Percentiles rank a stretch among this genome's conserved stretches.
Conservation (phyloP, 139 green algal genomes). For the Dunaliella sp. region DNA sequence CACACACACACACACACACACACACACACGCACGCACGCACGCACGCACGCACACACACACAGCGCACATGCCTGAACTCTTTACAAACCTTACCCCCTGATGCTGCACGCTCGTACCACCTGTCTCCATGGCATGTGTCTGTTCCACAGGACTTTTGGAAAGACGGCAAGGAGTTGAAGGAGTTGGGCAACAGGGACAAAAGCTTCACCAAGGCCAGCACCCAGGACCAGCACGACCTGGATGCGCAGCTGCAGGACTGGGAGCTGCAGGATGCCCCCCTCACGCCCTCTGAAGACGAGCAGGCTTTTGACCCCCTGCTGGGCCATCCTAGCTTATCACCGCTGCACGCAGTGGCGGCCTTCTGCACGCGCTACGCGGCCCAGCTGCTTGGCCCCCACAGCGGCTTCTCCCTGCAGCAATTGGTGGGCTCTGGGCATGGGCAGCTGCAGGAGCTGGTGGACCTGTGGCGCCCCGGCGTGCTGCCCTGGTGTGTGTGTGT, state of each 20-base stretch:
- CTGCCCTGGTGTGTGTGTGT: background rate
- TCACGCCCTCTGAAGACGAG: background rate
- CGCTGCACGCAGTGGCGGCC: background rate
- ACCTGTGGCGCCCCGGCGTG: background rate
- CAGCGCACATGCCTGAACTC: no score
- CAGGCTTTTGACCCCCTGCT: background rate
- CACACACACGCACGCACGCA: no score
- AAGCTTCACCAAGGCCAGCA: background rate
- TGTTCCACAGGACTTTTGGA: background rate
- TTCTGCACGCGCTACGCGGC: background rate
- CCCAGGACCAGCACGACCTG: background rate
- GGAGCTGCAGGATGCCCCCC: background rate
- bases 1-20: no score
- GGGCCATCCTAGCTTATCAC: background rate
- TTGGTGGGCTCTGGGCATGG: no score
- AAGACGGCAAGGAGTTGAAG: background rate
- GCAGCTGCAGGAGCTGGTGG: background rate
- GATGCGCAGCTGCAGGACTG: background rate
- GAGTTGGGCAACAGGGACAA: background rate
- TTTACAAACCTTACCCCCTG: no score
- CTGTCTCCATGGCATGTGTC: no score
- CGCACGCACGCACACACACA: no score
- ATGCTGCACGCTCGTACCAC: no score
- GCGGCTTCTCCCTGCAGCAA: background rate
- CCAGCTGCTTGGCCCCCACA: background rate